Evolutionary conservation across 495 filamentous ascomycete genomes (phyloP).

Genomic region (Amorphotheca resinae): DNA sequence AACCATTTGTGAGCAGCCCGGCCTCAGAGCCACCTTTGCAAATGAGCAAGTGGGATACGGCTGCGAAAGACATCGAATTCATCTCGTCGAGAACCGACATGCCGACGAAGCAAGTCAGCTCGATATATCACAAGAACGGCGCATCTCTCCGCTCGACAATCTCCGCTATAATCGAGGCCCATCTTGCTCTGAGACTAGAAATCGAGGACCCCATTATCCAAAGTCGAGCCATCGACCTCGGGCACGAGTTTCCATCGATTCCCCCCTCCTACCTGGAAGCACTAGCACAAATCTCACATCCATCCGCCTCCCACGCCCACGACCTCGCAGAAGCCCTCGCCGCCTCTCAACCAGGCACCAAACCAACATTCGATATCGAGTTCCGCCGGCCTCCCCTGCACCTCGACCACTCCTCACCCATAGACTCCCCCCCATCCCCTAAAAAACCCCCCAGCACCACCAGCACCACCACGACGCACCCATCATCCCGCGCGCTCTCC

Average conservation of each 20-base stretch:
- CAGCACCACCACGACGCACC: not conserved
- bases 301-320: constrained; percentile 41
- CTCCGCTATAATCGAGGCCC: constrained; percentile 31
- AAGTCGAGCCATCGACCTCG: constrained; percentile 40
- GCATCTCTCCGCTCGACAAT: constrained; percentile 47
- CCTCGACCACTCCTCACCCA: constrained; percentile 3
- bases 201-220: constrained; percentile 30
- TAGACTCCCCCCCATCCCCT: constrained; percentile 7
- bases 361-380: constrained; percentile 23
- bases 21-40: constrained; percentile 4
- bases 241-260: constrained; percentile 37
- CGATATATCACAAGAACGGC: constrained; percentile 48
- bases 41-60: constrained; percentile 44
- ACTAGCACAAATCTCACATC: constrained; percentile 41
- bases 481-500: not conserved
- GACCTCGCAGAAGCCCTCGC: constrained; percentile 41
- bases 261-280: constrained; percentile 31
- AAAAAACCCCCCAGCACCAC: constrained; percentile 1
- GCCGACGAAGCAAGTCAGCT: constrained; percentile 37
- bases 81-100: constrained; percentile 38
- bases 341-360: not conserved
- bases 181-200: constrained; percentile 21
- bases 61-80: constrained; percentile 45
- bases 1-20: constrained; percentile 5
- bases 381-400: constrained; percentile 26